These are phyloP conservation scores for Gaertneriomyces semiglobifer DNA, from an alignment of 192 early-diverging fungal species.

Conservation along the genomic window DNA sequence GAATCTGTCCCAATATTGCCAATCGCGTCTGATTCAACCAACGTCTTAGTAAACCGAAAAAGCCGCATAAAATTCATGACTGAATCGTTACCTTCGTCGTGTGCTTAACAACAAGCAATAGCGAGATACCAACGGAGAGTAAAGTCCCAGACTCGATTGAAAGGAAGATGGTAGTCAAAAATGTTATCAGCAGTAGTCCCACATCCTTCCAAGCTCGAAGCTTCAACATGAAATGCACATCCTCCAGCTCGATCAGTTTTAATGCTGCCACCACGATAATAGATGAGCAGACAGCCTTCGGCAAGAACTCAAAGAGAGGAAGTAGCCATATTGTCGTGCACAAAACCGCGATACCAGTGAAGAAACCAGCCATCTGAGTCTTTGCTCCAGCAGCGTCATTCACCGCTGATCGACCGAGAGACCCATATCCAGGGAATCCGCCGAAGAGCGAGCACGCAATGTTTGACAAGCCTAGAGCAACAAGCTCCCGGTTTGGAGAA, in stretches of 20 bases:
- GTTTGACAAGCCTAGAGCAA: constrained; percentile 90
- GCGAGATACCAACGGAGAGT: constrained; percentile 79
- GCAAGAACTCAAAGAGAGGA: constrained; percentile 79
- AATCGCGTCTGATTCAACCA: constrained; percentile 39
- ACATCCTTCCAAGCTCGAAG: constrained; percentile 68
- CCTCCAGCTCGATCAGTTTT: constrained; percentile 52
- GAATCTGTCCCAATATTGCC: constrained; percentile 42
- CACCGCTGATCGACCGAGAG: constrained; percentile 86
- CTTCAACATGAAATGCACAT: constrained; percentile 46
- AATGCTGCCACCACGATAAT: constrained; percentile 56
- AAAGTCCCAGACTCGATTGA: constrained; percentile 92
- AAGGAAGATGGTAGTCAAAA: constrained; percentile 81
- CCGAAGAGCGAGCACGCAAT: constrained; percentile 78
- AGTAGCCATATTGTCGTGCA: constrained; percentile 78
- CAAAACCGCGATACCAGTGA: constrained; percentile 72
- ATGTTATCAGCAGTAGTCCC: constrained; percentile 79
- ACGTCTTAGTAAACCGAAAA: constrained; percentile 34
- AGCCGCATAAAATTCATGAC: constrained; percentile 34
- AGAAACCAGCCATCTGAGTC: constrained; percentile 84
- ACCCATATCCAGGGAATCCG: constrained; percentile 78
- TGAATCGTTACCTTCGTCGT: constrained; percentile 60
- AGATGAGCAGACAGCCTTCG: constrained; percentile 65
- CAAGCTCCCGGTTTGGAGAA: constrained; percentile 93
- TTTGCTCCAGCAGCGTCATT: constrained; percentile 89
- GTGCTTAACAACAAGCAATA: constrained; percentile 88